Conservation (phyloP, 2,329 filamentous ascomycete genomes). For the Ophiognomonia clavigignenti-juglandacearum region DNA sequence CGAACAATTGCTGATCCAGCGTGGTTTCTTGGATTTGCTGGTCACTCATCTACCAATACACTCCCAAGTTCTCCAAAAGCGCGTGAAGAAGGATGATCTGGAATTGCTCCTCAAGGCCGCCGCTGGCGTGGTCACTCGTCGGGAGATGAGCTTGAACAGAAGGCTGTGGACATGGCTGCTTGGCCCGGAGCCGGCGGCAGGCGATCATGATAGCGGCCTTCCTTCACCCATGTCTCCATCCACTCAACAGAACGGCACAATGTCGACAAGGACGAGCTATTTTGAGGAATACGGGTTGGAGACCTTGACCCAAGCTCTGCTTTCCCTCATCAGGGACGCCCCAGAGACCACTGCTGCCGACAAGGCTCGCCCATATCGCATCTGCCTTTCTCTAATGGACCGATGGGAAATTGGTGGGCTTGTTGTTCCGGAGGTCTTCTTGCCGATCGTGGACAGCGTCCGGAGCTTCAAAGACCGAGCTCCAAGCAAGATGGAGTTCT, state of each 20-base stretch:
- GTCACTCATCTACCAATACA: constrained; percentile 86
- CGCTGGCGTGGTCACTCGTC: constrained; percentile 77
- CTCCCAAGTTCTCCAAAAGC: constrained; percentile 72
- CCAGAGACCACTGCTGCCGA: constrained; percentile 53
- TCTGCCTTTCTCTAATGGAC: constrained; percentile 95
- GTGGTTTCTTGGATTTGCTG: constrained; percentile 87
- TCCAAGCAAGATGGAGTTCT: constrained; percentile 64
- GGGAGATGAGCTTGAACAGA: constrained; percentile 95
- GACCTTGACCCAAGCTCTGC: constrained; percentile 67
- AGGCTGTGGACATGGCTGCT: constrained; percentile 95
- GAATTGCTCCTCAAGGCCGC: constrained; percentile 79
- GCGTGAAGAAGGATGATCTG: constrained; percentile 69
- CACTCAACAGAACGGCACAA: constrained; percentile 38
- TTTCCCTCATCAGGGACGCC: constrained; percentile 62
- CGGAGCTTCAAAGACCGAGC: constrained; percentile 66
- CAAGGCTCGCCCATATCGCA: constrained; percentile 78
- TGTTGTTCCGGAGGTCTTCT: constrained; percentile 82
- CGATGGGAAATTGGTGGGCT: constrained; percentile 94
- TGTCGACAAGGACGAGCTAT: constrained; percentile 66
- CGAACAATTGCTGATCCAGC: constrained; percentile 84
- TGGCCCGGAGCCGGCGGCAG: constrained; percentile 61
- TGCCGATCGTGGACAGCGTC: constrained; percentile 78
- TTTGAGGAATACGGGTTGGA: constrained; percentile 77
- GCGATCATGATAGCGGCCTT: constrained; percentile 41
- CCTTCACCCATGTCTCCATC: constrained; percentile 40